phyloP scores from a whole-genome alignment of 257 asterid genomes.

The Forsythia suspensa region DNA sequence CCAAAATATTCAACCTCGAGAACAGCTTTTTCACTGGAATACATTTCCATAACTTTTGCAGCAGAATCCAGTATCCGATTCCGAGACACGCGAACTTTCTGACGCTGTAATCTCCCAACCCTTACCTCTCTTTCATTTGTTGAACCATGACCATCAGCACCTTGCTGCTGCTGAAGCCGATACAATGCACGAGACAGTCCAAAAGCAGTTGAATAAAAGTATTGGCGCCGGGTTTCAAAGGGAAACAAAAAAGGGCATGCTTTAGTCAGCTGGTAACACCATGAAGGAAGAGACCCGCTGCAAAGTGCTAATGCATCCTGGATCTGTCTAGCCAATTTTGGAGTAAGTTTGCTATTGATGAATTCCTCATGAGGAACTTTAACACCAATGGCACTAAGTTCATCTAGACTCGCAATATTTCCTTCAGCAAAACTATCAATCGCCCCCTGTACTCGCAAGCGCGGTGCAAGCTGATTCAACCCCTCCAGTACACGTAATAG shows the following conservation, averaged over 20 bases:
- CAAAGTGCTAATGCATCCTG: constrained; percentile 98
- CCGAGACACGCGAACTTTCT: constrained; percentile 97
- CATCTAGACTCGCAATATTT: constrained; percentile 52
- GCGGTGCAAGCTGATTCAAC: constrained; percentile 91
- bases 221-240: constrained; percentile 96
- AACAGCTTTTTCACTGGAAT: constrained; percentile 96
- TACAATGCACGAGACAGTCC: constrained; percentile 91
- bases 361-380: constrained; percentile 68
- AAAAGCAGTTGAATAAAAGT: constrained; percentile 96
- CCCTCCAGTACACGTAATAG: constrained; percentile 90
- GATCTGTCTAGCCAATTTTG: constrained; percentile 89
- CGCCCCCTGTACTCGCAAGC: constrained; percentile 57
- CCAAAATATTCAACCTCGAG: constrained; percentile 99
- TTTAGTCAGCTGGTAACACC: constrained; percentile 99
- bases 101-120: constrained; percentile 88
- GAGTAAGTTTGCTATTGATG: constrained; percentile 83
- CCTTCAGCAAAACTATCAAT: constrained; percentile 81
- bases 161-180: constrained; percentile 98
- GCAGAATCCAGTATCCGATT: constrained; percentile 94
- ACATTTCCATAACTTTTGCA: constrained; percentile 98
- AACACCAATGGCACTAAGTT: constrained; percentile 41
- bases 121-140: constrained; percentile 81
- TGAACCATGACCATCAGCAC: constrained; percentile 85
- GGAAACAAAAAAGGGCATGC: constrained; percentile 98
- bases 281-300: constrained; percentile 94